Conservation (phyloP, 345 rosid genomes). For the Salix koriyanagi region DNA sequence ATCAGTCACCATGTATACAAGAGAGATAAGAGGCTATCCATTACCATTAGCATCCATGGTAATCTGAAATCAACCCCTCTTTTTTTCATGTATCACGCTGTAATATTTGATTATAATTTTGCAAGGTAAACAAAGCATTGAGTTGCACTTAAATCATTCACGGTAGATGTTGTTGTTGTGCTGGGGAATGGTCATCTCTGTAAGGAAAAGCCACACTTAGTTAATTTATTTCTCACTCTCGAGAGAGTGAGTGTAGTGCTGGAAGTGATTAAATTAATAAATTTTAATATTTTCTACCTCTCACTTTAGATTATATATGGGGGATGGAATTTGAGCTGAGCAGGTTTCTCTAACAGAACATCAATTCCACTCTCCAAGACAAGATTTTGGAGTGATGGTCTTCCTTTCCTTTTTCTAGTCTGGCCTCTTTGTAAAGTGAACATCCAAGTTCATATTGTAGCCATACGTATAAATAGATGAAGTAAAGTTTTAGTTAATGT, state of each 20-base stretch:
- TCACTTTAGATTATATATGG: too few species aligned
- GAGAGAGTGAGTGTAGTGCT: not conserved
- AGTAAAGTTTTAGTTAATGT: too few species aligned
- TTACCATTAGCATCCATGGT: not conserved
- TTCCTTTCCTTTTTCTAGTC: not conserved
- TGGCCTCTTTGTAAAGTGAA: not conserved
- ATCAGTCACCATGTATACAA: not conserved
- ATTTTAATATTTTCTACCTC: not conserved
- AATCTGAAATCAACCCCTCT: not conserved
- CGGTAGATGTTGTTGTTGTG: constrained; percentile 11
- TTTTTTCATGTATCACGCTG: not conserved
- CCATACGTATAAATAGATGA: not conserved
- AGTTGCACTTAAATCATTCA: too few species aligned
- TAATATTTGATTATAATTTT: not conserved
- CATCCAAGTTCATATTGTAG: not conserved
- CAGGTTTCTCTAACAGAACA: not conserved
- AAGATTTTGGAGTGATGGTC: not conserved
- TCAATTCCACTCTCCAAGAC: not conserved
- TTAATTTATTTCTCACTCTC: not conserved
- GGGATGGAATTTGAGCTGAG: not conserved
- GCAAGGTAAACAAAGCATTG: not conserved
- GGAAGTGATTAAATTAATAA: not conserved
- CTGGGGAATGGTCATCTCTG: not conserved
- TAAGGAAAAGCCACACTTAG: not conserved
- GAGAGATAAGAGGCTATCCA: not conserved